Conservation (phyloP, 2,329 filamentous ascomycete species). For the Scolecobasidium constrictum region DNA sequence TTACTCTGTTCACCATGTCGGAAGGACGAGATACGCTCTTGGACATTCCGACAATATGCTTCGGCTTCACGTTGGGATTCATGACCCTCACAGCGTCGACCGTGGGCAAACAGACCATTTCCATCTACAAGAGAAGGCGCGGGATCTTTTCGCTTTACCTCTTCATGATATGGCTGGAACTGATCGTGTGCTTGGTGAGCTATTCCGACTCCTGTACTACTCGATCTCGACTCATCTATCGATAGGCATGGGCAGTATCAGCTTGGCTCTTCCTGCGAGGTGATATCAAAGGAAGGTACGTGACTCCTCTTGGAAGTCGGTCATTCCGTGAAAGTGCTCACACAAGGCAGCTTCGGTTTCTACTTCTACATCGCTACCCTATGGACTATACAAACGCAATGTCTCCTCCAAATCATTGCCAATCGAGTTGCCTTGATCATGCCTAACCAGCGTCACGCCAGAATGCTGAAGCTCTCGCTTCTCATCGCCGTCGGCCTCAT, state of each 20-base stretch:
- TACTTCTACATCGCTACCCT: neutral
- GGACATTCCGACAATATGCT: too few species aligned
- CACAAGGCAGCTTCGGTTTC: neutral
- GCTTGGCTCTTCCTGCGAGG: neutral
- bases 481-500: constrained; percentile 35
- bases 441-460: constrained; percentile 27
- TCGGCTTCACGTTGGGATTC: too few species aligned
- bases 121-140: too few species aligned
- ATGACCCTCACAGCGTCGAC: too few species aligned
- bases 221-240: neutral
- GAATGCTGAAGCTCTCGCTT: constrained; percentile 36
- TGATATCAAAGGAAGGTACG: too few species aligned
- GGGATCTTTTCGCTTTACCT: too few species aligned
- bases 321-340: neutral
- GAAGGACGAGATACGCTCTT: too few species aligned
- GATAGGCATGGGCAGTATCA: neutral
- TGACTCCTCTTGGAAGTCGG: neutral
- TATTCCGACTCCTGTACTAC: too few species aligned
- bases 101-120: too few species aligned
- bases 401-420: constrained; percentile 45
- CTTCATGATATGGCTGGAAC: neutral
- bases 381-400: constrained; percentile 39
- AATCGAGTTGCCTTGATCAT: constrained; percentile 42
- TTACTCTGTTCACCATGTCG: too few species aligned
- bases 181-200: neutral